Percentiles rank a stretch among this genome's conserved stretches.
phyloP scores from a whole-genome alignment of 139 green algal genomes.

The Chlorella sp. region DNA sequence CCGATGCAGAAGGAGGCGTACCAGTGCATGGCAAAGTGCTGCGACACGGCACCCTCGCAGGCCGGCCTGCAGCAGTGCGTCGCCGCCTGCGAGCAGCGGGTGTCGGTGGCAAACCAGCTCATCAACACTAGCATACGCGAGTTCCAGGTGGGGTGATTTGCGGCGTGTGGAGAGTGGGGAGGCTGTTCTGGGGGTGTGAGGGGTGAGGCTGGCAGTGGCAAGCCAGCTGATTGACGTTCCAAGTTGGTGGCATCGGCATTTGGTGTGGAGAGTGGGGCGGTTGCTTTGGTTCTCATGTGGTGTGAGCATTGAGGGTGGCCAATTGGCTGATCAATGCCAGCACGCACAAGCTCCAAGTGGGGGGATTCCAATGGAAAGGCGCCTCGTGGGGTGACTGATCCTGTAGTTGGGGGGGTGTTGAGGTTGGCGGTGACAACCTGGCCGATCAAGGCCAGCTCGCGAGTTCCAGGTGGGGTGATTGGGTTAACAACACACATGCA shows the following conservation, averaged over 20 bases:
- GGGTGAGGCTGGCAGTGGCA: too few species aligned
- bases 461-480: too few species aligned
- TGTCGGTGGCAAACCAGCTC: slow-evolving; percentile 33
- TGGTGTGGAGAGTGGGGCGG: too few species aligned
- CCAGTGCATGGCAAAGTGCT: slow-evolving; percentile 48
- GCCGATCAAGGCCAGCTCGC: too few species aligned
- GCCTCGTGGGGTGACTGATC: too few species aligned
- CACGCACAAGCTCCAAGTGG: neutral
- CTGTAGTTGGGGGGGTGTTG: too few species aligned
- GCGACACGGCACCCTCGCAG: slow-evolving; percentile 34
- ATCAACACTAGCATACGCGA: slow-evolving; percentile 39
- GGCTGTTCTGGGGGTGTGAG: neutral
- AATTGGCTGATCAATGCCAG: neutral
- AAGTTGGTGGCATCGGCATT: too few species aligned
- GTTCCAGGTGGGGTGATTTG: slow-evolving; percentile 27
- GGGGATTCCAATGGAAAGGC: neutral
- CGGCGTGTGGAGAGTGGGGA: too few species aligned
- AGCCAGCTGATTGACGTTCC: neutral
- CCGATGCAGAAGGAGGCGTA: slow-evolving; percentile 53
- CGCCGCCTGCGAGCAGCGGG: slow-evolving; percentile 33
- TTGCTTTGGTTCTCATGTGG: too few species aligned
- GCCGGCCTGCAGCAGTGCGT: slow-evolving; percentile 32
- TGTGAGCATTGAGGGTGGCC: too few species aligned
- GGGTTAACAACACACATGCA: too few species aligned
- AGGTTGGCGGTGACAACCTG: too few species aligned